These are phyloP conservation scores for Fomitiporia mediterranea DNA, from an alignment of 1,284 basidiomycete species.

Conservation along the genomic window DNA sequence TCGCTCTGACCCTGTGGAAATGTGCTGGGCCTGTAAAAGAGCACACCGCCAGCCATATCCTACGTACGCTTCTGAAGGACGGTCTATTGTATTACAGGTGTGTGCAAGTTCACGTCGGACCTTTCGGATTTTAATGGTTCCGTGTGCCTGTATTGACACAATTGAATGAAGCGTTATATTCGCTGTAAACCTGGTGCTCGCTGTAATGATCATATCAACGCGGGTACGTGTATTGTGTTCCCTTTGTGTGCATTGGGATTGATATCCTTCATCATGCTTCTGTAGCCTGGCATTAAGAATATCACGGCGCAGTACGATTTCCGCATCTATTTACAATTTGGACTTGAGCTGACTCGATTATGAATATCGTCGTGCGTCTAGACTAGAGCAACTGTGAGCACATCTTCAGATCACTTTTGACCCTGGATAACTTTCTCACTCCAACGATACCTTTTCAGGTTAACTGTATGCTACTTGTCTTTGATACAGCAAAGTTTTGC, in stretches of 20 bases:
- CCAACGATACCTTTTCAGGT: slow-evolving; percentile 20
- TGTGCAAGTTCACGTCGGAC: no score
- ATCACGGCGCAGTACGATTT: slow-evolving; percentile 49
- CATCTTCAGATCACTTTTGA: slow-evolving; percentile 23
- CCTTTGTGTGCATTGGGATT: background rate
- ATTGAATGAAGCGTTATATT: slow-evolving; percentile 42
- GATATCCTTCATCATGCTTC: background rate
- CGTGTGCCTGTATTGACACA: background rate
- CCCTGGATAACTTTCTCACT: background rate
- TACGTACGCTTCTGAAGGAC: slow-evolving; percentile 46
- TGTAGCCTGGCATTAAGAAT: slow-evolving; percentile 39
- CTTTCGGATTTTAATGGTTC: background rate
- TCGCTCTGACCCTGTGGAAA: slow-evolving; percentile 42
- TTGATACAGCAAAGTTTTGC: background rate
- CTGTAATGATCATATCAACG: slow-evolving; percentile 46
- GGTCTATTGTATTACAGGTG: slow-evolving; percentile 53
- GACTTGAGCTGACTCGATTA: background rate
- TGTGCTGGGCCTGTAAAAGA: slow-evolving; percentile 38
- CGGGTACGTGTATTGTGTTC: slow-evolving; percentile 1
- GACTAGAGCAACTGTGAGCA: slow-evolving; percentile 45
- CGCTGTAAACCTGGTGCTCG: slow-evolving; percentile 44
- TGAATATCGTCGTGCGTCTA: no score
- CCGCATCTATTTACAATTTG: no score
- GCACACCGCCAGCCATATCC: slow-evolving; percentile 38
- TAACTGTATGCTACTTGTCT: slow-evolving; percentile 18